Evolutionary conservation across 2,329 filamentous ascomycete genomes (phyloP).

Genomic region (Cryphonectria radicalis): DNA sequence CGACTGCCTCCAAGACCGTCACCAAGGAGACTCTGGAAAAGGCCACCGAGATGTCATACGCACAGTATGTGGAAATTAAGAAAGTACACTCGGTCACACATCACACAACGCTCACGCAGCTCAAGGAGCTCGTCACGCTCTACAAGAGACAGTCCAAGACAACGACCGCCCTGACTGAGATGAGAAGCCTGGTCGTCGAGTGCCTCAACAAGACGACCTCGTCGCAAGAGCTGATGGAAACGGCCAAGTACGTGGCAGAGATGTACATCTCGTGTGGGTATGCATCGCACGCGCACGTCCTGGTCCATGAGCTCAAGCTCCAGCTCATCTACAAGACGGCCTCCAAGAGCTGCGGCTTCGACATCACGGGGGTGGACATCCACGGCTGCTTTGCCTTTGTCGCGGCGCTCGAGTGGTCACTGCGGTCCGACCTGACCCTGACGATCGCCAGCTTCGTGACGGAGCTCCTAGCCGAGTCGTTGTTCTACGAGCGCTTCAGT

Average conservation of each 20-base stretch:
- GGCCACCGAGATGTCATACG: conserved; percentile 9
- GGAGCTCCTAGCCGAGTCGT: conserved; percentile 6
- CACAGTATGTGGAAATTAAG: not conserved
- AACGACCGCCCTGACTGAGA: not conserved
- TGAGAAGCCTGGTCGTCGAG: conserved; percentile 4
- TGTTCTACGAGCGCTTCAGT: conserved; percentile 13
- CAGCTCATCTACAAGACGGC: conserved; percentile 13
- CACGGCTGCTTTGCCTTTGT: conserved; percentile 9
- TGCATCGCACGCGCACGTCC: not conserved
- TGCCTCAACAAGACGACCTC: conserved; percentile 6
- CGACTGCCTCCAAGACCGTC: conserved; percentile 1
- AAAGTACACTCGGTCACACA: conserved; percentile 6
- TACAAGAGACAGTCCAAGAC: conserved; percentile 7
- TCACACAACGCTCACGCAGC: conserved; percentile 6
- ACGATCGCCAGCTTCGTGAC: conserved; percentile 13
- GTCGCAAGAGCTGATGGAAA: conserved; percentile 9
- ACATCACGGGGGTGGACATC: not conserved
- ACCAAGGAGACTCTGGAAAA: conserved; percentile 5
- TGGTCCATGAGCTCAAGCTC: conserved; percentile 7
- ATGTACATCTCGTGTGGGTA: conserved; percentile 8
- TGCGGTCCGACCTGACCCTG: conserved; percentile 3
- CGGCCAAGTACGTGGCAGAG: conserved; percentile 5
- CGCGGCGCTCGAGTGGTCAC: conserved; percentile 8
- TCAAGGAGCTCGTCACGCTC: conserved; percentile 7
- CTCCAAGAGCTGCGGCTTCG: conserved; percentile 3